Evolutionary conservation across 495 filamentous ascomycete species (phyloP), one percentile per base, ranked within the genome.

Genomic region (Penicillium alfredii): DNA sequence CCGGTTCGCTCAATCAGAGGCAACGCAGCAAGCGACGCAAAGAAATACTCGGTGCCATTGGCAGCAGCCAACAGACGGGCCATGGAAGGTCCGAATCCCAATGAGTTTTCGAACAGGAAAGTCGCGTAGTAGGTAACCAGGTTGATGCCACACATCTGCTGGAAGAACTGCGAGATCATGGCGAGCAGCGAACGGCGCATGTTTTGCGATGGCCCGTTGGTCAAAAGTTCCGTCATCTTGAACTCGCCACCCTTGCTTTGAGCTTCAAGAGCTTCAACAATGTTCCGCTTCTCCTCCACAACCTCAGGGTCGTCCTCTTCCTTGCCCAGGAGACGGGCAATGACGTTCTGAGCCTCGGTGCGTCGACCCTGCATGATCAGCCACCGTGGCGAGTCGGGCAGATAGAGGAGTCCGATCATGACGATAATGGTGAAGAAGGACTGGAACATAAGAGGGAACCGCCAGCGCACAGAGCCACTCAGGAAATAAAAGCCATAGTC

Each of bases 151-250:
- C 69, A 74, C 19, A 85, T 78, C 42, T 88, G 82, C 48, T 87
- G 83, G 62, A 86, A 86, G 66, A 84, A 73, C 44, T 87, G 83
- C 56, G 83, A 86, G 54, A 84, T 73, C 48, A 84, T 84, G 28
- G 74, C 84, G 17, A 88, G 66, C 15, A 79, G 54, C 0, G 73
- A 76, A 9, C 86, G 77, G 57, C 88, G 84, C 38, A 81, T 70
- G 42, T 88, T 83, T n/a, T 53, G 48, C 56, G 83, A 84, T 2
- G 64, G 70, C 16, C 77, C 77, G 55, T 78, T 73, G 18, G 74
- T 69, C 73, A 80, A 15, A 30, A 30, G 27, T 13, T 30, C 27
- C 9, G 14, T 30, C 27, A 30, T 30, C 27, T 30, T n/a, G 27
- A 30, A 30, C 3, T 15, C 27, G 7, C 27, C 27, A 14, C 27